Base-by-base conservation (phyloP, 352 stramenopile genomes). In the Globisporangium sylvaticum region DNA sequence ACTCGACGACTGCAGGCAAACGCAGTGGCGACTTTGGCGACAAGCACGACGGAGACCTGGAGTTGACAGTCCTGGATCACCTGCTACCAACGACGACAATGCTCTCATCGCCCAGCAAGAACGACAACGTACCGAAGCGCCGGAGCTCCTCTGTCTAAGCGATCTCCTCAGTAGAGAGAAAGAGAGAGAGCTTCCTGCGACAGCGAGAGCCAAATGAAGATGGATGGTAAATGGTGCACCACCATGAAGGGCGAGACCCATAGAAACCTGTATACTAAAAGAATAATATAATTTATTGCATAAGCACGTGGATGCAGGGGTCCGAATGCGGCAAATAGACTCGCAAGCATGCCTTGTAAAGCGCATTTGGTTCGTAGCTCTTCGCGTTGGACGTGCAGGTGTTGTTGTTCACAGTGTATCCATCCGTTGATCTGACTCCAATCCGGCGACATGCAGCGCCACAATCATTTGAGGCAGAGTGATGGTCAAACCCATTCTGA, bases 11-110 rank as follows among this genome's bases (percentile, higher is more conserved):
- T 58, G 63, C 34, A 18, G 42, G 7, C 18, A 1, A 7, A 14
- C 64, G 74, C 5, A 37, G 18, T 31, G 58, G 60, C 20, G 34
- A 61, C 15, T 29, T 58, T 24, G 31, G 37, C 5, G 22, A 56
- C 22, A 59, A 20, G 39, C 15, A 46, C n/a, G 6, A 60, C 18
- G 15, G 20, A 18, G 44, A 60, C 15, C 29, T 60, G 46, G 37
- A 58, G 27, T 4, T 46, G 27, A 39, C 32, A 15, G 54, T 53
- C 4, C 22, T 55, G 18, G 57, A 64, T 44, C 46, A 44, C n/a
- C 39, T 63, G 42, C 32, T 69, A 7, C 29, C 55, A 18, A 32
- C 10, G n/a, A 50, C 20, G 1, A 50, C 20, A 0, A 8, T 50
- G 8, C 4, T 1, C 10, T n/a, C 27, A 5, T 59, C 39, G n/a